Base-by-base conservation (phyloP, 2,329 filamentous ascomycete genomes). In the Penicillium freii region DNA sequence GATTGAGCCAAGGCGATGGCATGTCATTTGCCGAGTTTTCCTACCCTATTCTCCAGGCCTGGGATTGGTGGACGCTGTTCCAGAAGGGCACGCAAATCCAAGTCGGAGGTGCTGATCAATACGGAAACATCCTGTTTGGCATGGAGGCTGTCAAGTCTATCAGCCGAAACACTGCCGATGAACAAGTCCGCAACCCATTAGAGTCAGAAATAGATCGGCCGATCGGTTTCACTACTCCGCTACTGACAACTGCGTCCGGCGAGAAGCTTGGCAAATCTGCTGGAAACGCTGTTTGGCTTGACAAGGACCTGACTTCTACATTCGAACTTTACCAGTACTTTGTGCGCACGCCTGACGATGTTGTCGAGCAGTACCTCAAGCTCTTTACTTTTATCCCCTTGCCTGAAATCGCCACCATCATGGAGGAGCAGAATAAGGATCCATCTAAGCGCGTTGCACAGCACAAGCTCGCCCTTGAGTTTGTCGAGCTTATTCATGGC, bases 261-360 rank as follows among this genome's bases (percentile, higher is more conserved):
- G 86, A 85, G 70, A 99, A 99, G 75, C 92, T 97, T 66, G 94
- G 94, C 51, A 99, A 99, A 78, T 95, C 88, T 61, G 89, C 91
- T 2, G 93, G 92, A 27, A 97, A 97, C 72, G 92, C 93, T 2
- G 77, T 99, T 36, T 99, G 94, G 94, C 83, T 99, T 3, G 91
- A 97, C 72, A 81, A 82, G 52, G 86, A 88, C 66, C 84, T 91
- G 83, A 96, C 93, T 1, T 87, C 83, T 31, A 79, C 87, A 0
- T 97, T 93, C 69, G 91, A 97, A 57, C 81, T 97, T 1, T 97
- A 97, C 72, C 84, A 92, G 72, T 97, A 93, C 79, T 94, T 97
- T 67, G 81, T 97, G 62, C 85, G 91, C 50, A 87, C 89, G 0
- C 81, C 92, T 0, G 94, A 99, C 69, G 83, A 84, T 10, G 89